Evolutionary conservation across 371 early-diverging fungal genomes (phyloP).

Genomic region (Mucor saturninus): DNA sequence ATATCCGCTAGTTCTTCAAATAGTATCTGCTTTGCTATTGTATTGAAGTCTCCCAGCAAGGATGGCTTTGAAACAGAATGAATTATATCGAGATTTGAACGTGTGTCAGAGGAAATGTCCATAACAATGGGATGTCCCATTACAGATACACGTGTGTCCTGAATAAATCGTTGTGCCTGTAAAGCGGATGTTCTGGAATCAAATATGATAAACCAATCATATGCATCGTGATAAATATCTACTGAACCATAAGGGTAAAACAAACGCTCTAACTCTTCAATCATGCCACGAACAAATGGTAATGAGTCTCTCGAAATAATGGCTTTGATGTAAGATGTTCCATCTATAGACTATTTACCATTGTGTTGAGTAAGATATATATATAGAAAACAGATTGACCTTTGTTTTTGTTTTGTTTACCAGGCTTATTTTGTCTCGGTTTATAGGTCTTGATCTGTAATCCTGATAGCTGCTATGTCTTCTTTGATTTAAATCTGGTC

Average conservation of each 20-base stretch:
- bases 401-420: no score
- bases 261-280: slow-evolving; percentile 46
- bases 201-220: slow-evolving; percentile 60
- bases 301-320: slow-evolving; percentile 52
- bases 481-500: not conserved
- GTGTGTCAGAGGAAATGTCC: not conserved
- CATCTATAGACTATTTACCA: not conserved
- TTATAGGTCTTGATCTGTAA: not conserved
- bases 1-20: slow-evolving; percentile 57
- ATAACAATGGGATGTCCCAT: slow-evolving; percentile 5
- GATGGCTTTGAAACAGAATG: no score
- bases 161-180: slow-evolving; percentile 39
- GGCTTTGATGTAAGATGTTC: slow-evolving; percentile 26
- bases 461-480: not conserved
- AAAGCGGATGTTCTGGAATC: slow-evolving; percentile 47
- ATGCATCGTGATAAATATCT: slow-evolving; percentile 53
- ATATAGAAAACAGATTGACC: no score
- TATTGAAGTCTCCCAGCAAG: no score
- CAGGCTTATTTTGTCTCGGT: not conserved
- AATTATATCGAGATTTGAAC: no score
- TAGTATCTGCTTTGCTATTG: slow-evolving; percentile 37
- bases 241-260: slow-evolving; percentile 35
- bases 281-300: slow-evolving; percentile 51
- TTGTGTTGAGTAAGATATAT: no score
- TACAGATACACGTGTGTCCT: not conserved